Base-by-base conservation (phyloP, 768 basidiomycete species). In the Sistotremastrum niveocremeum region DNA sequence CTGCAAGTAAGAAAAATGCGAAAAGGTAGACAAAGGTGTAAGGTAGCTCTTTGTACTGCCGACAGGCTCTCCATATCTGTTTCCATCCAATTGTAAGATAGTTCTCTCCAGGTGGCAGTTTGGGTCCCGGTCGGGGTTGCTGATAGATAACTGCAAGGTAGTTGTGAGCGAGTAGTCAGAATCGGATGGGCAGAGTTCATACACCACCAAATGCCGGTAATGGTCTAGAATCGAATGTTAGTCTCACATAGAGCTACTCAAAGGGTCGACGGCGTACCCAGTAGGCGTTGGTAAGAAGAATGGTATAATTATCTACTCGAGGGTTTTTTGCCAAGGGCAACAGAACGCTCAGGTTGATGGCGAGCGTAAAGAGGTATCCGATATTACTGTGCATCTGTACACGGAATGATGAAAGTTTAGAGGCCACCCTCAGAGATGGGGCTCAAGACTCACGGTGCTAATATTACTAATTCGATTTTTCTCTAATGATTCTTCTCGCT, bases 191-290 rank as follows among this genome's bases (percentile, higher is more conserved):
- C 38, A 7, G 20, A 42, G 36, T 1, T 62, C 81, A 41, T 62
- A 86, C 84, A 87, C 88, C 88, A 93, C 78, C 88, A 90, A 42
- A 88, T 77, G 6, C 86, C 87, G 6, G 71, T 67, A 1, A 89
- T 7, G 20, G 20, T 20, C 20, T 20, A 20, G 20, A 20, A 20
- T 20, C 20, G 20, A 20, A 1, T 1, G 20, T 20, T 20, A 20
- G 20, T 20, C 20, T 20, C 20, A 20, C 20, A 20, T 20, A 20
- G 20, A 20, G 20, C 20, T 20, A 20, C 20, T 20, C 20, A 20
- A 20, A 20, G 20, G 20, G 20, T 20, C 20, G 20, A 20, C 20
- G 20, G 20, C 20, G 40, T 7, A 91, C 81, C 85, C 82, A 81
- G 51, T 86, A 85, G 0, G 65, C 69, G 47, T 79, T 87, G 9